A percentile compares a stretch with the other conserved stretches of the same genome.
Evolutionary conservation across 2,329 filamentous ascomycete species (phyloP).

Genomic region (Diaporthe velutina): DNA sequence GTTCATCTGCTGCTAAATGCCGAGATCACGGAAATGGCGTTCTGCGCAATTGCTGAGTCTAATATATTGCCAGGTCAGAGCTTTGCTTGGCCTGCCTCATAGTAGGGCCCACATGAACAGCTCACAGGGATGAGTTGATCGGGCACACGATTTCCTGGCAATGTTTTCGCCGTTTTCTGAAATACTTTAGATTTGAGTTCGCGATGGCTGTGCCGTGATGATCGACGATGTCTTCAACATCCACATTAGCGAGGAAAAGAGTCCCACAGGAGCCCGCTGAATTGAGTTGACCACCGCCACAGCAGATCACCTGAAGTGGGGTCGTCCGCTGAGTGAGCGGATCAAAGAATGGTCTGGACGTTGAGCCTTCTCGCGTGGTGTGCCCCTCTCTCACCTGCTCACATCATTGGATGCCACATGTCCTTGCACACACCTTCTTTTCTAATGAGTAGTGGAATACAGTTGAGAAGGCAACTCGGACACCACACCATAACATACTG

Average conservation of each 20-base stretch:
- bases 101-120: background rate
- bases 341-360: constrained; percentile 2
- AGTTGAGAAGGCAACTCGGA: background rate
- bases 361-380: background rate
- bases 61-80: constrained; percentile 23
- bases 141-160: background rate
- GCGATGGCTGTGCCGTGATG: background rate
- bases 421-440: background rate
- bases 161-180: background rate
- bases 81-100: constrained; percentile 22
- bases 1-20: background rate
- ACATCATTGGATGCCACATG: constrained; percentile 21
- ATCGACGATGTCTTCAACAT: background rate
- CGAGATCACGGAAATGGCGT: constrained; percentile 7
- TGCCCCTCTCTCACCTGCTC: background rate
- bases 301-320: constrained; percentile 2
- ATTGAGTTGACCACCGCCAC: background rate
- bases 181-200: background rate
- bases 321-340: too few species aligned
- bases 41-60: constrained; percentile 14
- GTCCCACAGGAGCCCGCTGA: constrained; percentile 9
- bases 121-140: background rate
- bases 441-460: background rate
- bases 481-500: background rate
- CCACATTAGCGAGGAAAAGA: background rate